Percentiles rank a stretch among this genome's conserved stretches.
Conservation (phyloP, 1,284 basidiomycete species). For the Phlebopus sp. region DNA sequence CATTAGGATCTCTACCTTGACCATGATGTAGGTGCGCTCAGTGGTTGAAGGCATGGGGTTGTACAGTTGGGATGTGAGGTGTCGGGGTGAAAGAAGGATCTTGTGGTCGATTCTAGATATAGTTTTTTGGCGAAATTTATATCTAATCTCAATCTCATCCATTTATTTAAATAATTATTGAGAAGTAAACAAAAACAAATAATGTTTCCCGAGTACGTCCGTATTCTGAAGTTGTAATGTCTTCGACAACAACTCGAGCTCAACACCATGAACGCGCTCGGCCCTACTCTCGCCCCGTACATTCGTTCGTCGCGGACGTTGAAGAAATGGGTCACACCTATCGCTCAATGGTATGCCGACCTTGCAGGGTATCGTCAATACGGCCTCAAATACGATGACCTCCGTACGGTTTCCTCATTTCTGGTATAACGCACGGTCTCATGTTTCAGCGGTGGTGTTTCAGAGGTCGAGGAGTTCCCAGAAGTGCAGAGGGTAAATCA, state of each 20-base stretch:
- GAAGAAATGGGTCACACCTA: conserved; percentile 66
- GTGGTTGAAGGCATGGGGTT: conserved; percentile 50
- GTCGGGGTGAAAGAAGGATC: conserved; percentile 32
- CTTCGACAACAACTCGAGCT: neutral
- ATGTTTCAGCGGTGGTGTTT: conserved; percentile 9
- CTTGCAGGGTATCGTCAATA: conserved; percentile 84
- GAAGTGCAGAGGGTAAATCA: conserved; percentile 79
- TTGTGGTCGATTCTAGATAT: conserved; percentile 9
- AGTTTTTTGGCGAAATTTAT: neutral
- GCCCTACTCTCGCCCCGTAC: conserved; percentile 76
- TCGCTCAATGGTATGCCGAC: conserved; percentile 85
- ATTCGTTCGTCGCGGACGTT: conserved; percentile 72
- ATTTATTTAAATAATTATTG: conserved; percentile 7
- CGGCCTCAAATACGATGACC: conserved; percentile 94
- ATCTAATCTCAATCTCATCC: conserved; percentile 23
- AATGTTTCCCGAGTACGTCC: conserved; percentile 21
- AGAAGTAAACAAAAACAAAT: conserved; percentile 36
- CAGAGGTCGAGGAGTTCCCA: conserved; percentile 84
- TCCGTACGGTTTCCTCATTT: conserved; percentile 55
- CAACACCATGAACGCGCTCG: conserved; percentile 59
- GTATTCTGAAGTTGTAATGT: conserved; percentile 10
- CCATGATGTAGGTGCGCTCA: conserved; percentile 88
- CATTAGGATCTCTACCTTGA: conserved; percentile 58
- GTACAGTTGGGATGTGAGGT: conserved; percentile 28
- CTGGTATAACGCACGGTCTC: conserved; percentile 6